Conservation (phyloP, 257 asterid genomes). For the Cynanchum wilfordii region DNA sequence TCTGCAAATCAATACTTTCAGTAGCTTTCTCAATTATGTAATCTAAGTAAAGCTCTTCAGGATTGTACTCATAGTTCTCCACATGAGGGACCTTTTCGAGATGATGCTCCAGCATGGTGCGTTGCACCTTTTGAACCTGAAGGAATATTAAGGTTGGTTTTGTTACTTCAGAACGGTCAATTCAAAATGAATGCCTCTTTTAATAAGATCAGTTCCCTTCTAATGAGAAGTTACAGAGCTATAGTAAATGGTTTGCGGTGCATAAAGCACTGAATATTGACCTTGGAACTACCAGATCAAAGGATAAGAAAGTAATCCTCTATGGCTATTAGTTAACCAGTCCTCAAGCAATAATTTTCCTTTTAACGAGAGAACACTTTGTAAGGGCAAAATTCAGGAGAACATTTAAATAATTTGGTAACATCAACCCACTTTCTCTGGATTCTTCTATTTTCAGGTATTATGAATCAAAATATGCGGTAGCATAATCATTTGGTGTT, state of each 20-base stretch:
- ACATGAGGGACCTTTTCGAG: conserved; percentile 51
- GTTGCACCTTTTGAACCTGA: conserved; percentile 78
- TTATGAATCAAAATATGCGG: background rate
- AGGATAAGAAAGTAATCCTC: no score
- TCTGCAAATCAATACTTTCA: background rate
- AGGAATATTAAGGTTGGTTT: conserved; percentile 64
- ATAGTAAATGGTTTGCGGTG: background rate
- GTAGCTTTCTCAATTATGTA: background rate
- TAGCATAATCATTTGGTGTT: background rate
- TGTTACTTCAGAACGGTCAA: background rate
- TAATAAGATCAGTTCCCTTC: background rate
- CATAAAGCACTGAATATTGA: background rate
- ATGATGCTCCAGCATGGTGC: conserved; percentile 75
- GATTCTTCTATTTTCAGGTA: background rate
- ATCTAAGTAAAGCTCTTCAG: conserved; percentile 28
- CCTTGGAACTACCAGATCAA: background rate
- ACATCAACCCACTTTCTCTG: background rate
- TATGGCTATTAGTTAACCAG: no score
- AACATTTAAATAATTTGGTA: background rate
- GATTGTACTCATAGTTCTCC: conserved; percentile 62
- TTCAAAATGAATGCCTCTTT: background rate
- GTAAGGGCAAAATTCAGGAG: background rate
- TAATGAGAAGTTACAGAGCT: background rate
- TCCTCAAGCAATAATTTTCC: no score
- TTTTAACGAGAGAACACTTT: no score